A percentile compares a stretch with the other conserved stretches of the same genome.
phyloP scores from a whole-genome alignment of 257 asterid species.

The Plectranthus barbatus region DNA sequence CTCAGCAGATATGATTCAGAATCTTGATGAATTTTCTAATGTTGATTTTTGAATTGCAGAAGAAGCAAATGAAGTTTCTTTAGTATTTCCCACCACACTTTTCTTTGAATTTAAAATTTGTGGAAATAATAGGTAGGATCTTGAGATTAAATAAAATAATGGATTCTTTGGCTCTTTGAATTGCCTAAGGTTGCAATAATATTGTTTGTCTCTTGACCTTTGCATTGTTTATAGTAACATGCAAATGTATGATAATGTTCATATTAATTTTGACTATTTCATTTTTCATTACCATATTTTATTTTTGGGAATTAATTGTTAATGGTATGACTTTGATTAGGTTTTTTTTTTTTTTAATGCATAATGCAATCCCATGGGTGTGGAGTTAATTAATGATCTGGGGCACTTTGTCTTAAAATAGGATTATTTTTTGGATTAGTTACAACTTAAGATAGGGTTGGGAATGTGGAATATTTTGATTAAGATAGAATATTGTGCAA shows the following conservation, averaged over 20 bases:
- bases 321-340: not conserved
- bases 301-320: not conserved
- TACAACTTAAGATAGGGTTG: not conserved
- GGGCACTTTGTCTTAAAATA: not conserved
- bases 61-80: slow-evolving; percentile 22
- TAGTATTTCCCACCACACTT: not conserved
- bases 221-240: slow-evolving; percentile 4
- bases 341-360: too few species aligned
- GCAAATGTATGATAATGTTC: not conserved
- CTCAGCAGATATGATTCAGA: slow-evolving; percentile 26
- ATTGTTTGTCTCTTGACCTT: slow-evolving; percentile 11
- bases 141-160: not conserved
- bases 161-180: slow-evolving; percentile 21
- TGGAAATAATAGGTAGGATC: slow-evolving; percentile 11
- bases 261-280: not conserved
- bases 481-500: not conserved
- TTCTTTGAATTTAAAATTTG: slow-evolving; percentile 7
- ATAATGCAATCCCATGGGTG: not conserved
- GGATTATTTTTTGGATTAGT: not conserved
- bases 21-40: slow-evolving; percentile 20
- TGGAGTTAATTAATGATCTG: not conserved
- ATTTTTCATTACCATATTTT: too few species aligned
- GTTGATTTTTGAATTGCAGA: slow-evolving; percentile 23
- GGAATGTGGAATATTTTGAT: not conserved
- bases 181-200: slow-evolving; percentile 8